Evolutionary conservation across 768 basidiomycete species (phyloP), one percentile per base, ranked within the genome.

Genomic region (Serendipita sp.): DNA sequence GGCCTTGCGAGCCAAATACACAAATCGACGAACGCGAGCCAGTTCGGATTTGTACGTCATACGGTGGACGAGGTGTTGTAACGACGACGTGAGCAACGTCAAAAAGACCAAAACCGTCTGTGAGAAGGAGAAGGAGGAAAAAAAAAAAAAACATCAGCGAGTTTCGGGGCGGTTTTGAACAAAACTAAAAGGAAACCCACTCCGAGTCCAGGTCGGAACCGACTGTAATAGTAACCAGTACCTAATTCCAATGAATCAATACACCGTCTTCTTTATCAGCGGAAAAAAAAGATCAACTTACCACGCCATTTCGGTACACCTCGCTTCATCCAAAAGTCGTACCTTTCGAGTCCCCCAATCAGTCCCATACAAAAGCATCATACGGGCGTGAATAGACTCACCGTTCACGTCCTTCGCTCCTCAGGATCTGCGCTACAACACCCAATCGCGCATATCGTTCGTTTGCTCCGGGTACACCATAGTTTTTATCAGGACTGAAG

Each of bases 161-260:
- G 2, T n/a, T 45, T 38, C 41, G 2, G n/a, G 18, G 46, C n/a
- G 47, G 24, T 24, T 24, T 24, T 24, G 24, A 24, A 24, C 24
- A 24, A 24, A 24, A 1, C 24, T 24, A 24, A 1, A 24, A 38
- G 45, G 35, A 60, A n/a, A 72, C 82, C 67, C 70, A 88, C 88
- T 66, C 83, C 83, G 66, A 98, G 79, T 30, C 93, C 92, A n/a
- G 95, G 95, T 37, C 95, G 82, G 80, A 89, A 99, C 63, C 96
- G 85, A 35, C 90, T 84, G 74, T 98, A 99, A 74, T 97, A 97
- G 75, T 98, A 97, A 51, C 92, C 90, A 37, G 90, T 92, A 15
- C 93, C 69, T 67, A 63, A 30, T 10, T 8, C 15, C 24, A 24
- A 24, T 1, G 24, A 24, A 28, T 16, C 64, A 18, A 66, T 41